Base-by-base conservation (phyloP, 2,329 filamentous ascomycete genomes). In the Pleomassaria siparia region DNA sequence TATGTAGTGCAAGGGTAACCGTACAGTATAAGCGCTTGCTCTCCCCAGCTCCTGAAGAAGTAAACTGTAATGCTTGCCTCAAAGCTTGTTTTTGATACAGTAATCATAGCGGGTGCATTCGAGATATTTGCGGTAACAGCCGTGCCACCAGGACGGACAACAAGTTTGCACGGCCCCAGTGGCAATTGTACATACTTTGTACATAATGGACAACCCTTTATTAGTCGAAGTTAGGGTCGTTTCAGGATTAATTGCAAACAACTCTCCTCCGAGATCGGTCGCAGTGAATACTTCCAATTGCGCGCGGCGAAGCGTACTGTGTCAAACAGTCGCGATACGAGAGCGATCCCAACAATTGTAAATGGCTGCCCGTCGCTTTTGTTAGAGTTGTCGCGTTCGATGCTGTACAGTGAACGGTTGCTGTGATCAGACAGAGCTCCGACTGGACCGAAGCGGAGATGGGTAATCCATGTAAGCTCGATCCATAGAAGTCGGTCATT, bases 191-290 rank as follows among this genome's bases (percentile, higher is more conserved):
- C n/a, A n/a, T n/a, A n/a, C n/a, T n/a, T n/a, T n/a, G n/a, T n/a
- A n/a, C n/a, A n/a, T 56, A 7, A 61, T 66, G 0, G 63, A 63
- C 3, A 67, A 49, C 20, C 64, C 64, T n/a, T n/a, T n/a, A 20
- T 56, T 58, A 4, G 62, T 59, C 12, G 68, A 56, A 2, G 59
- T 62, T 3, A 67, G 32, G 2, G 43, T 55, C 15, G 50, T 44
- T 7, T 11, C 35, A 18, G 54, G 35, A 6, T 55, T 62, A 9
- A 63, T 42, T 1, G 57, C 60, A 32, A 66, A 49, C 5, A 32
- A 20, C 5, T 42, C 39, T 25, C 48, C 50, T 7, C 47, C 28
- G n/a, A n/a, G n/a, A n/a, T n/a, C n/a, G n/a, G n/a, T n/a, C n/a
- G n/a, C n/a, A n/a, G n/a, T n/a, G n/a, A n/a, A n/a, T n/a, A n/a